Evolutionary conservation across 352 stramenopile species (phyloP), one percentile per base, ranked within the genome.

Genomic region (Nothophytophthora sp.): DNA sequence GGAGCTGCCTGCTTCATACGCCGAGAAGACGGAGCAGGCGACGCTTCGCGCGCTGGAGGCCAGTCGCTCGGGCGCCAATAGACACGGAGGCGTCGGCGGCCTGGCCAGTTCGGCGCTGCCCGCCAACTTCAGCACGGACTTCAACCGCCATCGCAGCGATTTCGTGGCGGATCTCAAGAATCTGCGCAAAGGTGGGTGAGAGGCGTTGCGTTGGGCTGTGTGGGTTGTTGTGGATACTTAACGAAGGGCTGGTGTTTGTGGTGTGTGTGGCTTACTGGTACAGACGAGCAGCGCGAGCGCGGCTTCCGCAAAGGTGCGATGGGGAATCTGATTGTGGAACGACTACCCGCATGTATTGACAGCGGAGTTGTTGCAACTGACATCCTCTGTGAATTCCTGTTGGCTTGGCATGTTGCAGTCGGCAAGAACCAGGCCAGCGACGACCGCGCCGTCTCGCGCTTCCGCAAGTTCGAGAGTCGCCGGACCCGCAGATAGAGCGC

Each of bases 51-150:
- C 79, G 18, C 55, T 94, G 8, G 65, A 67, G 16, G 30, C 35
- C 18, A 66, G 43, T 44, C 49, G 52, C 10, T 15, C 28, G 3
- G 25, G 29, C 18, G 27, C 10, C 0, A 12, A 20, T 9, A 66
- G 60, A 24, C 33, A 54, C 13, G 46, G 69, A 48, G 50, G 65
- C 2, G 48, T 60, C 1, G 55, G 51, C 24, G 73, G 53, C n/a
- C 50, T 81, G 19, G 45, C 70, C 5, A 88, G 61, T 44, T 88
- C 79, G 1, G 70, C 66, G 28, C 57, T 93, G 13, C 83, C 83
- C 2, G 54, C 70, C 13, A 93, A 93, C 57, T 88, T 88, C 25
- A 93, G 83, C 45, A 72, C 65, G 1, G 78, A 93, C 58, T 93
- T 90, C 28, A 89, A 89, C 50, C 74, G 77, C 29, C 83, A 93